Conservation (phyloP, 2,329 filamentous ascomycete species). For the Fusarium humuli region DNA sequence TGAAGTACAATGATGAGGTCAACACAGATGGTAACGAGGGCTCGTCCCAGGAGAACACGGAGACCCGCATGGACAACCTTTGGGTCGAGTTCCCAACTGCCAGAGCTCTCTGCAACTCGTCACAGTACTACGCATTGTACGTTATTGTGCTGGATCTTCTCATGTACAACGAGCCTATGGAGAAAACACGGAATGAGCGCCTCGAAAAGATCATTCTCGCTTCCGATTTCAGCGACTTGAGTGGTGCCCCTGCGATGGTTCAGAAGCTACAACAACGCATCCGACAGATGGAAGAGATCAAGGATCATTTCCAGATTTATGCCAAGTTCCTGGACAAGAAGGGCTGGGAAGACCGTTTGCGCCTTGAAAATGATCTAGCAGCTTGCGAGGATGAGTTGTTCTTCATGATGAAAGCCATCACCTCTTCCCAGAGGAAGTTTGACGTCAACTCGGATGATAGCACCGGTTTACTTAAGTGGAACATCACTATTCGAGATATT, state of each 20-base stretch:
- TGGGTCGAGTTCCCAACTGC: slow-evolving; percentile 97
- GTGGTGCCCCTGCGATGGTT: slow-evolving; percentile 93
- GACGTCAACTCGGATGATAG: slow-evolving; percentile 74
- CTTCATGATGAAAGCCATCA: slow-evolving; percentile 99
- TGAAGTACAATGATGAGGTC: slow-evolving; percentile 97
- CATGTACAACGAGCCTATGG: slow-evolving; percentile 93
- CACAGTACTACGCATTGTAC: slow-evolving; percentile 97
- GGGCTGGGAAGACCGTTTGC: slow-evolving; percentile 90
- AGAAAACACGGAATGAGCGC: slow-evolving; percentile 95
- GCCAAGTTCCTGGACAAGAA: slow-evolving; percentile 86
- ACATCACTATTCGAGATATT: slow-evolving; percentile 92
- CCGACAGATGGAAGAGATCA: slow-evolving; percentile 94
- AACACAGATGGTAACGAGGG: slow-evolving; percentile 69
- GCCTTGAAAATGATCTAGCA: slow-evolving; percentile 89
- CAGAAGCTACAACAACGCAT: slow-evolving; percentile 91
- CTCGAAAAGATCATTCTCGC: slow-evolving; percentile 99
- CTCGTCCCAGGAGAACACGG: slow-evolving; percentile 66
- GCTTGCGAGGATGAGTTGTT: slow-evolving; percentile 96
- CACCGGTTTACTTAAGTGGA: slow-evolving; percentile 88
- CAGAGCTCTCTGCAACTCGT: slow-evolving; percentile 94
- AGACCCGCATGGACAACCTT: slow-evolving; percentile 92
- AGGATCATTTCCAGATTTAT: slow-evolving; percentile 94
- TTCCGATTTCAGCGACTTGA: slow-evolving; percentile 96
- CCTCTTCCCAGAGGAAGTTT: slow-evolving; percentile 89
- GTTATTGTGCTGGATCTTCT: slow-evolving; percentile 96